Evolutionary conservation across 768 basidiomycete species (phyloP).

Genomic region (Sistotremastrum suecicum): DNA sequence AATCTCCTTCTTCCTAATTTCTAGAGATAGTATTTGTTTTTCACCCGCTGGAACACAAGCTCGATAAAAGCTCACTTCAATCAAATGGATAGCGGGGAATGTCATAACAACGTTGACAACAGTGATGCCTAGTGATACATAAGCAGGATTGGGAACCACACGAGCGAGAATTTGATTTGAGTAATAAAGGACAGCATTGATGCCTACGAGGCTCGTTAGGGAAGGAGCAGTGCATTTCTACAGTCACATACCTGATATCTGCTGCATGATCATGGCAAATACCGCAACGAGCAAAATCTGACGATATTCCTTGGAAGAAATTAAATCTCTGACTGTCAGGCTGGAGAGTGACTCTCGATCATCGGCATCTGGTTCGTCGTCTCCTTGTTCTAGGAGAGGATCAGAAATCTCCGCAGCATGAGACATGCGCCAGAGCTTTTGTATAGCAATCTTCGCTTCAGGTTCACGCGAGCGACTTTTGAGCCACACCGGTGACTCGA

Average conservation of each 20-base stretch:
- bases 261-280: constrained; percentile 64
- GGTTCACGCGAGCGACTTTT: constrained; percentile 31
- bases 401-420: constrained; percentile 16
- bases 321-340: constrained; percentile 13
- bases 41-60: background rate
- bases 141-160: constrained; percentile 62
- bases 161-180: constrained; percentile 78
- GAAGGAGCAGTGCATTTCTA: background rate
- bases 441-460: constrained; percentile 30
- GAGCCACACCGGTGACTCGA: constrained; percentile 67
- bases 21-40: constrained; percentile 20
- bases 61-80: constrained; percentile 46
- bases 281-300: constrained; percentile 54
- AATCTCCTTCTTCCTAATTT: constrained; percentile 60
- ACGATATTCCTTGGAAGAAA: constrained; percentile 27
- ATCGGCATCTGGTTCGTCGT: constrained; percentile 7
- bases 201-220: constrained; percentile 27
- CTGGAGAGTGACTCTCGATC: constrained; percentile 16
- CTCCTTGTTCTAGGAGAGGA: constrained; percentile 20
- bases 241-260: constrained; percentile 46
- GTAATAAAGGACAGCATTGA: constrained; percentile 85
- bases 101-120: constrained; percentile 56
- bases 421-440: constrained; percentile 39
- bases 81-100: constrained; percentile 75
- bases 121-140: constrained; percentile 75